Evolutionary conservation across 352 stramenopile genomes (phyloP), one percentile per base, ranked within the genome.

Genomic region (Pythium inflatum): DNA sequence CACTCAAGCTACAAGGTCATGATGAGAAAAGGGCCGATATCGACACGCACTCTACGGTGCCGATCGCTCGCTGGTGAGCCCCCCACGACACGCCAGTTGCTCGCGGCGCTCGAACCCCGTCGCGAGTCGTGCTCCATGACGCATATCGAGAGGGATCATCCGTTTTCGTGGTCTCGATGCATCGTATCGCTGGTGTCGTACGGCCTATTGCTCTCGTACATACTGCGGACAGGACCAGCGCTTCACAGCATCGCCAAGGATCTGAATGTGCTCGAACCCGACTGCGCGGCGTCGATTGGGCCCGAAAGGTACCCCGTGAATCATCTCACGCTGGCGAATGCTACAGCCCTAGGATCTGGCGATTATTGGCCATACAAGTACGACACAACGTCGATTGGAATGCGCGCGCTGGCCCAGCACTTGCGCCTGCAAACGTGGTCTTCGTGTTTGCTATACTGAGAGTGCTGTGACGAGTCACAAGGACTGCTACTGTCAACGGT

Each of bases 141-240:
- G 28, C 40, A 57, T 22, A 24, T 68, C 9, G 50, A 68, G 5
- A 25, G 16, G 31, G 41, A 62, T 18, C 31, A 61, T 0, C 55
- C 38, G 12, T 75, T 75, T 33, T 75, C 68, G 8, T 75, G 54
- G 61, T n/a, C 9, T 9, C 53, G 55, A 2, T 75, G 54, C 40
- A 11, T 62, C 34, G 6, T 75, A 9, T 62, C 68, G 16, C 16
- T 75, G 11, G 14, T 75, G 6, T 70, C 68, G 33, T 75, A 75
- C 56, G 22, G 11, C 11, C 54, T 75, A 0, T n/a, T 70, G 41
- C 49, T 75, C 14, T 64, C 61, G 2, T 61, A 75, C 28, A 49
- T 67, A 34, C 5, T 62, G 31, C 68, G 68, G 2, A 53, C 68
- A 5, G 68, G 68, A 7, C 61, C 62, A 0, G 67, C 43, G 7